Percentiles rank a stretch among this genome's conserved stretches.
These are phyloP conservation scores for Rhododendron williamsianum DNA, from an alignment of 148 eudicot species.

Conservation along the genomic window DNA sequence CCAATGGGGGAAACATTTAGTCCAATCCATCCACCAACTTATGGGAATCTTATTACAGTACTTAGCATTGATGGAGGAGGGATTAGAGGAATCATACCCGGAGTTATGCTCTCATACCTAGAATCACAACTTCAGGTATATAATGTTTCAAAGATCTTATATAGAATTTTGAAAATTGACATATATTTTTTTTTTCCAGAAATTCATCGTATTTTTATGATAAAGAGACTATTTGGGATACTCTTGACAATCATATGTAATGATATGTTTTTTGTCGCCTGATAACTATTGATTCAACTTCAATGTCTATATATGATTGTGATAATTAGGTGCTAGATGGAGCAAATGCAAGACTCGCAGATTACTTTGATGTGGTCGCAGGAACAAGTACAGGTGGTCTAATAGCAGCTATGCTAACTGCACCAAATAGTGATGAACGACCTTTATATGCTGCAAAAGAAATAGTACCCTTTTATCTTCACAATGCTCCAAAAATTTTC, in stretches of 20 bases:
- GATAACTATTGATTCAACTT: neutral
- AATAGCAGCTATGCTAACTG: constrained; percentile 47
- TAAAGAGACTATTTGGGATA: too few species aligned
- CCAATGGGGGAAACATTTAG: neutral
- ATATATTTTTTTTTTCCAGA: too few species aligned
- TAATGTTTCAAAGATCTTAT: neutral
- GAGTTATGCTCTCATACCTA: constrained; percentile 33
- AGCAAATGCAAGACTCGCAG: constrained; percentile 37
- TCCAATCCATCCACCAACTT: constrained; percentile 24
- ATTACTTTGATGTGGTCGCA: constrained; percentile 56
- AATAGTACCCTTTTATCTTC: constrained; percentile 41
- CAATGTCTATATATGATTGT: neutral
- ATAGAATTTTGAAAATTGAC: neutral
- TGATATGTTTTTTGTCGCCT: too few species aligned
- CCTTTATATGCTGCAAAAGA: constrained; percentile 53
- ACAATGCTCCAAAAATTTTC: constrained; percentile 47
- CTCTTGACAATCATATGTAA: too few species aligned
- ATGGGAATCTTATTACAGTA: constrained; percentile 49
- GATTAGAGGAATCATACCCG: constrained; percentile 55
- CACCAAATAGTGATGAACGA: constrained; percentile 32
- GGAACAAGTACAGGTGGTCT: constrained; percentile 66
- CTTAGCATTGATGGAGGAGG: constrained; percentile 77
- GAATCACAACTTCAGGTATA: constrained; percentile 55
- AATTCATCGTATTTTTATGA: too few species aligned
- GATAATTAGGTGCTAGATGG: constrained; percentile 42